Percentiles rank a stretch among this genome's conserved stretches.
Conservation (phyloP, 78 protist genomes). For the Cyanophora paradoxa region DNA sequence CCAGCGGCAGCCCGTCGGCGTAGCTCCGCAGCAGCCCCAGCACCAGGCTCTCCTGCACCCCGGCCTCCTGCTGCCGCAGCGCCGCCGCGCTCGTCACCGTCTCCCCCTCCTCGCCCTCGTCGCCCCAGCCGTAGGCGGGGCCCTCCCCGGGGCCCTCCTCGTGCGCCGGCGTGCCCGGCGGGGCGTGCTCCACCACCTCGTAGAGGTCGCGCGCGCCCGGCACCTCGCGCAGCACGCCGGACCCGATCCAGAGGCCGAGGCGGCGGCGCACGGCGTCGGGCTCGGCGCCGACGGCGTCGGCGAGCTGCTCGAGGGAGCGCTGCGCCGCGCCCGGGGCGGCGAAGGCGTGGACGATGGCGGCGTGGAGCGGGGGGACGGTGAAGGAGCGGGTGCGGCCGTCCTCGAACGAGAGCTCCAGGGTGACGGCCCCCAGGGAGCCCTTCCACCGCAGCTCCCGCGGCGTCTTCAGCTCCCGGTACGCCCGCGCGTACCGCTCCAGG, state of each 20-base stretch:
- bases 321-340: not conserved
- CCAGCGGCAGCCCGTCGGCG: conserved; percentile 12
- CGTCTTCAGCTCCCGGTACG: conserved; percentile 8
- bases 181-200: too few relatives aligned
- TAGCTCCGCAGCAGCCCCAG: conserved; percentile 6
- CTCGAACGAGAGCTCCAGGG: conserved; percentile 3
- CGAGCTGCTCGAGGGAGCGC: conserved; percentile 7
- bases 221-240: too few relatives aligned
- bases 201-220: too few relatives aligned
- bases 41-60: too few relatives aligned
- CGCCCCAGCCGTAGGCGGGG: not conserved
- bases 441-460: conserved; percentile 2
- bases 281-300: not conserved
- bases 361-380: conserved; percentile 4
- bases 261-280: not conserved
- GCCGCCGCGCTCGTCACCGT: not conserved
- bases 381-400: conserved; percentile 4
- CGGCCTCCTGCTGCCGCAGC: conserved; percentile 13
- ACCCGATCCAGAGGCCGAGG: too few relatives aligned
- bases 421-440: not conserved
- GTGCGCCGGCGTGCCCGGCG: too few relatives aligned
- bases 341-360: not conserved
- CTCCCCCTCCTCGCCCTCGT: not conserved
- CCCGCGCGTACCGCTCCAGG: not conserved
- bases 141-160: too few relatives aligned